Percentiles rank a stretch among this genome's conserved stretches.
phyloP scores from a whole-genome alignment of 1,284 basidiomycete genomes.

The Coniferiporia sulphurascens region DNA sequence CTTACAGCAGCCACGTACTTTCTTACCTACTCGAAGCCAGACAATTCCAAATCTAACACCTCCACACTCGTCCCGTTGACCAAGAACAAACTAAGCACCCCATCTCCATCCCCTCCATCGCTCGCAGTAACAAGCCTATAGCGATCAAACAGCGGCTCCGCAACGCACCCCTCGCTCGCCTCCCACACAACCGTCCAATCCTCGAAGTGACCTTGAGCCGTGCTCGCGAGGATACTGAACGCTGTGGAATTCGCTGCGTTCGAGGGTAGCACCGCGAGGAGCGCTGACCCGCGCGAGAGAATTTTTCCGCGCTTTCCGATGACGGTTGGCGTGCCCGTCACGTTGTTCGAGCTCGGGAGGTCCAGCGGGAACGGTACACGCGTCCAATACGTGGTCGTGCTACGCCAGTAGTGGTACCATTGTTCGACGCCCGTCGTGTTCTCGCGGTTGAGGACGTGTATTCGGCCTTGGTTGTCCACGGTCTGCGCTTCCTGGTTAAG shows the following conservation, averaged over 20 bases:
- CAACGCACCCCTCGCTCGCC: constrained; percentile 28
- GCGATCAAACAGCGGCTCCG: constrained; percentile 37
- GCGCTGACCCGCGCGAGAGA: constrained; percentile 24
- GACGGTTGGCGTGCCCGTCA: constrained; percentile 36
- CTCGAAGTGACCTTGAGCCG: constrained; percentile 31
- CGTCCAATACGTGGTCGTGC: constrained; percentile 33
- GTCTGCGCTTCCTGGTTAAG: constrained; percentile 42
- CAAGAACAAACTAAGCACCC: constrained; percentile 34
- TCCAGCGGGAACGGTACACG: constrained; percentile 32
- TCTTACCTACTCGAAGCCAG: background rate
- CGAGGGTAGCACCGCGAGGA: constrained; percentile 35
- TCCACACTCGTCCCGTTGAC: constrained; percentile 33
- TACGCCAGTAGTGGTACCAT: constrained; percentile 41
- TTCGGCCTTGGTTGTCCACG: constrained; percentile 32
- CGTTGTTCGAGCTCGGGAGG: constrained; percentile 31
- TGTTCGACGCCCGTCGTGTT: constrained; percentile 36
- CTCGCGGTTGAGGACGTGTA: constrained; percentile 42
- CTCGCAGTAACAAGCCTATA: constrained; percentile 27
- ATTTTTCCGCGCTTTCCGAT: constrained; percentile 41
- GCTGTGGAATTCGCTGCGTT: constrained; percentile 35
- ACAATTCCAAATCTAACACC: constrained; percentile 31
- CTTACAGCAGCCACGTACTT: background rate
- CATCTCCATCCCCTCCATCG: constrained; percentile 27
- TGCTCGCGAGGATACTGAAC: constrained; percentile 33
- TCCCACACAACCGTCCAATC: constrained; percentile 37